These are phyloP conservation scores for Scleromitrula shiraiana DNA, from an alignment of 2,329 filamentous ascomycete species.

Conservation along the genomic window DNA sequence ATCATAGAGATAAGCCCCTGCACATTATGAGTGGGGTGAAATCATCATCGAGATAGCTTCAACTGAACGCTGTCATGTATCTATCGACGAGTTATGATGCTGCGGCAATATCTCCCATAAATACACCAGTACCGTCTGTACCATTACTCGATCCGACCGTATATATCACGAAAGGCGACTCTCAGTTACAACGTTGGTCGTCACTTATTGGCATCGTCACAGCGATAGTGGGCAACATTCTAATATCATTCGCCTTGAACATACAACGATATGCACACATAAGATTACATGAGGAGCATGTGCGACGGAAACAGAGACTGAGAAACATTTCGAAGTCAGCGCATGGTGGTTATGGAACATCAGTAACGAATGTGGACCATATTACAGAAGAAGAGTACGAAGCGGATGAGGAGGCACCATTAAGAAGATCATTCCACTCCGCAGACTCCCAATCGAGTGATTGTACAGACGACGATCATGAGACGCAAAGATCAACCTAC, in stretches of 20 bases:
- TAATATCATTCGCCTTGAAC: conserved; percentile 93
- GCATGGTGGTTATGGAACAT: conserved; percentile 36
- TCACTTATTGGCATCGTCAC: conserved; percentile 92
- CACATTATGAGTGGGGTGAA: conserved; percentile 18
- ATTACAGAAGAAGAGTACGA: conserved; percentile 16
- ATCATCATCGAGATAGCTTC: conserved; percentile 8
- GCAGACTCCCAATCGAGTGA: conserved; percentile 34
- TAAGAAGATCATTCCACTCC: conserved; percentile 44
- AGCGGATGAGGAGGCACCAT: conserved; percentile 41
- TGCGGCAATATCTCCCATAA: conserved; percentile 14
- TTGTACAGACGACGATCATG: conserved; percentile 30
- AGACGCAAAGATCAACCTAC: conserved; percentile 53
- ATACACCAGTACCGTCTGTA: conserved; percentile 2
- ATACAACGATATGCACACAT: conserved; percentile 95
- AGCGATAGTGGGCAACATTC: conserved; percentile 82
- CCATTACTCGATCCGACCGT: not conserved
- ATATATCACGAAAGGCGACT: conserved; percentile 30
- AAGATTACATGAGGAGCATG: conserved; percentile 64
- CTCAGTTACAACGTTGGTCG: conserved; percentile 66
- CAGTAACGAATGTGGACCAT: conserved; percentile 27
- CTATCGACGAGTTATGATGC: conserved; percentile 17
- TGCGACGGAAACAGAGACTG: conserved; percentile 47
- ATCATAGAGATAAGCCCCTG: conserved; percentile 6
- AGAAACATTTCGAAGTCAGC: conserved; percentile 37
- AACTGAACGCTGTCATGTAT: conserved; percentile 24